Percentiles rank a stretch among this genome's conserved stretches.
Evolutionary conservation across 257 asterid genomes (phyloP).

Genomic region (Vinca minor): DNA sequence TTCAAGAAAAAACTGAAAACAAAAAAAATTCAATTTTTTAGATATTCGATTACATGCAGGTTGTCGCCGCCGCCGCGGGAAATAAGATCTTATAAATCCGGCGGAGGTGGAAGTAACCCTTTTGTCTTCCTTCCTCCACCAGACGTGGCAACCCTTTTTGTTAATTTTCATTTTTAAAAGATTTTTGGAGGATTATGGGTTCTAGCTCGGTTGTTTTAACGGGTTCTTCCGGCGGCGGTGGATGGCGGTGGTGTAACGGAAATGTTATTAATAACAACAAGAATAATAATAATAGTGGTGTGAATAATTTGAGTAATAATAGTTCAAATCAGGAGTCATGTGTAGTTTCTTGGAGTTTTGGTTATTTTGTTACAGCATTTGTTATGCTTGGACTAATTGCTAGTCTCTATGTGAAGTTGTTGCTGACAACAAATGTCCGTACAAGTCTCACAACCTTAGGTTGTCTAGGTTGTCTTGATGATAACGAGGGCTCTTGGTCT

Average conservation of each 20-base stretch:
- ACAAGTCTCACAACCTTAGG: slow-evolving; percentile 45
- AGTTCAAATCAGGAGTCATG: slow-evolving; percentile 16
- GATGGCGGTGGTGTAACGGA: slow-evolving; percentile 13
- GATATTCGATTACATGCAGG: slow-evolving; percentile 13
- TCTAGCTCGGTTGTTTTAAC: slow-evolving; percentile 22
- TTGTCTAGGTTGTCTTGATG: slow-evolving; percentile 68
- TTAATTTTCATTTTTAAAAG: background rate
- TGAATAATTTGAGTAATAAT: slow-evolving; percentile 1
- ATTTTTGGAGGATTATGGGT: slow-evolving; percentile 22
- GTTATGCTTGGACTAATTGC: slow-evolving; percentile 64
- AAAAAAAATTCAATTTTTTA: background rate
- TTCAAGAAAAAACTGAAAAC: background rate
- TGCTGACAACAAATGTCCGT: slow-evolving; percentile 59
- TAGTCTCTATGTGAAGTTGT: slow-evolving; percentile 43
- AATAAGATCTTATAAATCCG: slow-evolving; percentile 8
- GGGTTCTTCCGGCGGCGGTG: slow-evolving; percentile 19
- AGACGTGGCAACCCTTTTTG: background rate
- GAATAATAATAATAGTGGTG: slow-evolving; percentile 12
- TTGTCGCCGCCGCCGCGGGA: background rate
- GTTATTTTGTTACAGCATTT: slow-evolving; percentile 53
- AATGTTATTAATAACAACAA: background rate
- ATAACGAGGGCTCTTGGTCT: slow-evolving; percentile 93
- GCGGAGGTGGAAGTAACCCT: background rate
- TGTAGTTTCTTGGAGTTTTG: slow-evolving; percentile 26
- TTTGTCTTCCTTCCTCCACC: background rate